These are phyloP conservation scores for Ormosia semicastrata DNA, from an alignment of 306 rosid genomes.

Conservation along the genomic window DNA sequence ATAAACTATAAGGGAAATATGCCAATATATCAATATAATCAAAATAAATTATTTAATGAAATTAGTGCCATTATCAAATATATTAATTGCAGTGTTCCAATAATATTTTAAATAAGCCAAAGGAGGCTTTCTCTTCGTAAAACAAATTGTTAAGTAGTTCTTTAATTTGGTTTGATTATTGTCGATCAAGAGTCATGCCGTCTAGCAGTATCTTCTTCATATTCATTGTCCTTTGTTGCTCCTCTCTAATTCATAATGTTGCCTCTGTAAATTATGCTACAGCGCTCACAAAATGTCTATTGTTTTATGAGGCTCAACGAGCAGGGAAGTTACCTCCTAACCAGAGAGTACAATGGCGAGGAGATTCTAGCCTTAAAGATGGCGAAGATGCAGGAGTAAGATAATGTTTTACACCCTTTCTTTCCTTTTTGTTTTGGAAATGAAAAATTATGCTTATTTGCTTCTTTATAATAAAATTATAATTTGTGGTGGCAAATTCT, in stretches of 20 bases:
- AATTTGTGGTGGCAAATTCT: background rate
- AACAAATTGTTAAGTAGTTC: background rate
- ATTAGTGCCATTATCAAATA: no score
- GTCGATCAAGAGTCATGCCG: background rate
- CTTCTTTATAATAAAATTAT: background rate
- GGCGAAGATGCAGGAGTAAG: slow-evolving; percentile 48
- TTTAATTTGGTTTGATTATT: background rate
- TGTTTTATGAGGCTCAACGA: slow-evolving; percentile 60
- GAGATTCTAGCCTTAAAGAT: slow-evolving; percentile 54
- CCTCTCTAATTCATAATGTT: background rate
- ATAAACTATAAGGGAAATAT: no score
- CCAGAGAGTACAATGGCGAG: slow-evolving; percentile 61
- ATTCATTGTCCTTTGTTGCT: background rate
- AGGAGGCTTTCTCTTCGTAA: background rate
- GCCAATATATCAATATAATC: no score
- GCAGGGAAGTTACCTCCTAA: slow-evolving; percentile 50
- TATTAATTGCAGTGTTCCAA: no score
- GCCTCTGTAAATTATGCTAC: slow-evolving; percentile 26
- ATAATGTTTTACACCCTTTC: background rate
- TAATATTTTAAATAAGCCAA: no score
- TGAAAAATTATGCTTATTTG: background rate
- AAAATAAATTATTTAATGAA: no score
- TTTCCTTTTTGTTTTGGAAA: background rate
- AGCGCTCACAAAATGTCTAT: slow-evolving; percentile 47
- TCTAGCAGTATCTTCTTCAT: background rate